phyloP scores from a whole-genome alignment of 345 rosid genomes.

The Moricandia moricandioides region DNA sequence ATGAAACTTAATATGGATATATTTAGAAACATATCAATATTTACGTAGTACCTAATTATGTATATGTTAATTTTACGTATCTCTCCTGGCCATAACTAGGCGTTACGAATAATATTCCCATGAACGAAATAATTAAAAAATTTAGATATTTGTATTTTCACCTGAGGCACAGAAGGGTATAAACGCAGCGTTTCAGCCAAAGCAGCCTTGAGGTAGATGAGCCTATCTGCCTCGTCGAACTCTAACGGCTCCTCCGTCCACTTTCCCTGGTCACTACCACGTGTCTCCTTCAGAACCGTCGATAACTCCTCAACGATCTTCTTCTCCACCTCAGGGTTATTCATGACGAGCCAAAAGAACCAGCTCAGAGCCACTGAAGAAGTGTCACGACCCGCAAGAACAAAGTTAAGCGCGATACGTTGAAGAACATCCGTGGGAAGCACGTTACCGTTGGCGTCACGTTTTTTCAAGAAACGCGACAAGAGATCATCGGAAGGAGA shows the following conservation, averaged over 20 bases:
- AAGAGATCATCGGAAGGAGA: constrained; percentile 82
- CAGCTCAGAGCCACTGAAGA: constrained; percentile 91
- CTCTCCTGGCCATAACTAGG: not conserved
- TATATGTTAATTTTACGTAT: not conserved
- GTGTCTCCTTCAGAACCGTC: constrained; percentile 56
- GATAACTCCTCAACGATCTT: constrained; percentile 67
- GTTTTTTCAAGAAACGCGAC: constrained; percentile 75
- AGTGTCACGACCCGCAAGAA: constrained; percentile 90
- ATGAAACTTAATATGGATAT: not conserved
- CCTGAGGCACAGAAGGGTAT: constrained; percentile 86
- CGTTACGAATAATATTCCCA: constrained; percentile 1
- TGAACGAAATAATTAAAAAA: not conserved
- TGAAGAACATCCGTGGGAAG: constrained; percentile 63
- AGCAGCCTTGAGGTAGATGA: constrained; percentile 81
- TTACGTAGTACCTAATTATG: not conserved
- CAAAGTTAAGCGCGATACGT: constrained; percentile 84
- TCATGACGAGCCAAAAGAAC: constrained; percentile 94
- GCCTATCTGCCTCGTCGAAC: constrained; percentile 77
- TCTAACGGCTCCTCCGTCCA: constrained; percentile 71
- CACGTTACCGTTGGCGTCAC: constrained; percentile 61
- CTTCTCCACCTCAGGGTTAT: constrained; percentile 54
- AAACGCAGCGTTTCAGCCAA: constrained; percentile 82
- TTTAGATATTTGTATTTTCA: not conserved
- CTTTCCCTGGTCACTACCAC: constrained; percentile 53
- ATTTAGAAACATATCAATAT: not conserved